Percentiles rank a stretch among this genome's conserved stretches.
Evolutionary conservation across 441 rosid genomes (phyloP).

Genomic region (Monsonia emarginata): DNA sequence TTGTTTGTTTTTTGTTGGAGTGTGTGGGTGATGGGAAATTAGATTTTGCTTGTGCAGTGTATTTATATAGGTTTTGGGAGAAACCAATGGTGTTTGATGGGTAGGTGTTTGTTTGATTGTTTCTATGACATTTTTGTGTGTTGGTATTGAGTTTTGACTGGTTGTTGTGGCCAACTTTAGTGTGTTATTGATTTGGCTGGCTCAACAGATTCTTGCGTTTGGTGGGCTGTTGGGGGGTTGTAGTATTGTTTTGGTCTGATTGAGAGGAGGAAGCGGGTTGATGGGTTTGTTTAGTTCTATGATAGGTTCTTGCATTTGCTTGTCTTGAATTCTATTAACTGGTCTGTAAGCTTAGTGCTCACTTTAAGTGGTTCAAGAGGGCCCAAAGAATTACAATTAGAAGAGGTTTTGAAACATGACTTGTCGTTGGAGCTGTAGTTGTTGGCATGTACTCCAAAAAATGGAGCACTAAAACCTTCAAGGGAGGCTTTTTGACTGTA

Average conservation of each 20-base stretch:
- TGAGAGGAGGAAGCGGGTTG: not conserved
- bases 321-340: constrained; percentile 28
- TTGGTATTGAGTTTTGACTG: constrained; percentile 7
- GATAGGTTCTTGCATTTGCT: not conserved
- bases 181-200: not conserved
- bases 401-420: constrained; percentile 29
- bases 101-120: not conserved
- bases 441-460: constrained; percentile 49
- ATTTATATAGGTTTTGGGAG: constrained; percentile 4
- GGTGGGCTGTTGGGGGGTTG: not conserved
- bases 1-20: not conserved
- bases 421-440: constrained; percentile 36
- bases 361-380: constrained; percentile 34
- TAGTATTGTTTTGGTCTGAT: not conserved
- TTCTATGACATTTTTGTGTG: not conserved
- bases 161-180: not conserved
- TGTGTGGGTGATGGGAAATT: not conserved
- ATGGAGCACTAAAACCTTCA: constrained; percentile 32
- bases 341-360: constrained; percentile 39
- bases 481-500: constrained; percentile 35
- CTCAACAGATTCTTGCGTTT: not conserved
- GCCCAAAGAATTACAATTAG: constrained; percentile 45
- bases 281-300: not conserved
- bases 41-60: not conserved
- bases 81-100: not conserved